These are phyloP conservation scores for Diaporthe eres DNA, from an alignment of 2,329 filamentous ascomycete species.

Conservation along the genomic window DNA sequence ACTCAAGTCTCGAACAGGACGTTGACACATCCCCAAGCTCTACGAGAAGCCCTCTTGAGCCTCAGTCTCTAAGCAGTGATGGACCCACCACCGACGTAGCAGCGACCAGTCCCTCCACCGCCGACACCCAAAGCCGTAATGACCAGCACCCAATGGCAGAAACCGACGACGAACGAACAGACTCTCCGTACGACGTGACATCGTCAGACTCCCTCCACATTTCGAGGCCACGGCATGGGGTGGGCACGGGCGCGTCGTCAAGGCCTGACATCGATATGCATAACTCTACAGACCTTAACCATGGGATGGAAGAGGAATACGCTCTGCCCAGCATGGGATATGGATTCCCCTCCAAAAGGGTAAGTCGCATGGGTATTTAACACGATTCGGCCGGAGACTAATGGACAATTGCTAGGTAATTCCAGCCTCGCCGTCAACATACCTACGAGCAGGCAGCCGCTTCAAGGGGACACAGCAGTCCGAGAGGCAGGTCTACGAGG, in stretches of 20 bases:
- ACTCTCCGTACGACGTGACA: constrained; percentile 29
- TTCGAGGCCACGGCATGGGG: constrained; percentile 37
- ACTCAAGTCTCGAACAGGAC: constrained; percentile 13
- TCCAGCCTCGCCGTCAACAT: constrained; percentile 87
- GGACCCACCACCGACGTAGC: constrained; percentile 32
- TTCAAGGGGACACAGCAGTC: constrained; percentile 95
- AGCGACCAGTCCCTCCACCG: constrained; percentile 23
- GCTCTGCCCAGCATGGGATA: constrained; percentile 63
- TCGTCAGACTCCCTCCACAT: constrained; percentile 17
- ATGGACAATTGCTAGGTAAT: constrained; percentile 67
- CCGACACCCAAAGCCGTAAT: constrained; percentile 1
- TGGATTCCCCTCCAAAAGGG: constrained; percentile 69
- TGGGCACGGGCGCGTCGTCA: constrained; percentile 27
- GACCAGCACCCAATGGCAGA: constrained; percentile 33
- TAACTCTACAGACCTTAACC: constrained; percentile 39
- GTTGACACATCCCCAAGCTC: constrained; percentile 50
- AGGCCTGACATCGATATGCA: constrained; percentile 8
- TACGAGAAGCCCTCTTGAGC: constrained; percentile 60
- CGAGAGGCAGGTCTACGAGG: constrained; percentile 92
- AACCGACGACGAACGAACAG: constrained; percentile 33
- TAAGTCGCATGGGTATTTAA: constrained; percentile 53
- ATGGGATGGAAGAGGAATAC: constrained; percentile 49
- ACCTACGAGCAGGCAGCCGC: constrained; percentile 86
- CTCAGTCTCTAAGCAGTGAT: constrained; percentile 48
- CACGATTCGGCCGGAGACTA: not conserved